These are phyloP conservation scores for Claviceps fusiformis DNA, from an alignment of 2,329 filamentous ascomycete species.

Conservation along the genomic window DNA sequence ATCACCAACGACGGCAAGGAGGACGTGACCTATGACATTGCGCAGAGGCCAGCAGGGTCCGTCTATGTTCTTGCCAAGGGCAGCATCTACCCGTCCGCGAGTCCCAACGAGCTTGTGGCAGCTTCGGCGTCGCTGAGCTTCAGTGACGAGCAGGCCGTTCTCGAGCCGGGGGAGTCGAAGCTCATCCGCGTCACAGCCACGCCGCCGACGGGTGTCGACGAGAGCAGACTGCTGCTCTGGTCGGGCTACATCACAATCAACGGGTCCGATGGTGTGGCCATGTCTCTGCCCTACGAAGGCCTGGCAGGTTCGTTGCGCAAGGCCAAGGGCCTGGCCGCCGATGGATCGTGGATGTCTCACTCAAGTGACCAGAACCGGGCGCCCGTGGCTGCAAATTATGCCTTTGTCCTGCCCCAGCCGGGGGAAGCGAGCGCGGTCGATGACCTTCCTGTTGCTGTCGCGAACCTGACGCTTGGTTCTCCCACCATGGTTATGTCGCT, in stretches of 20 bases:
- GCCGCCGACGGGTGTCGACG: conserved; percentile 27
- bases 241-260: conserved; percentile 28
- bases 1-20: conserved; percentile 37
- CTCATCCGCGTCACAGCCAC: background rate
- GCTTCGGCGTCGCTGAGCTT: conserved; percentile 19
- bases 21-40: conserved; percentile 35
- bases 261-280: conserved; percentile 19
- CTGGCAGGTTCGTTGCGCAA: conserved; percentile 14
- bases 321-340: background rate
- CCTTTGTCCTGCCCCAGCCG: background rate
- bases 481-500: background rate
- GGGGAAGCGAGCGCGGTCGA: background rate
- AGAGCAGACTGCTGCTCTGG: conserved; percentile 24
- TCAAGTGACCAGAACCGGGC: background rate
- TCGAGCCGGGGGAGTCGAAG: background rate
- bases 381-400: background rate
- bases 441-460: background rate
- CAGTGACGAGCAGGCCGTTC: background rate
- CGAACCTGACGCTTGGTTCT: background rate
- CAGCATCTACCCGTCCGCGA: conserved; percentile 19
- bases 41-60: conserved; percentile 31
- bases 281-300: conserved; percentile 26
- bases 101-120: conserved; percentile 26
- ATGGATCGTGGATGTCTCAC: background rate
- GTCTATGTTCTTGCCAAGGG: conserved; percentile 29